Conservation (phyloP, 164 flowering plant genomes). For the Umbellularia californica region DNA sequence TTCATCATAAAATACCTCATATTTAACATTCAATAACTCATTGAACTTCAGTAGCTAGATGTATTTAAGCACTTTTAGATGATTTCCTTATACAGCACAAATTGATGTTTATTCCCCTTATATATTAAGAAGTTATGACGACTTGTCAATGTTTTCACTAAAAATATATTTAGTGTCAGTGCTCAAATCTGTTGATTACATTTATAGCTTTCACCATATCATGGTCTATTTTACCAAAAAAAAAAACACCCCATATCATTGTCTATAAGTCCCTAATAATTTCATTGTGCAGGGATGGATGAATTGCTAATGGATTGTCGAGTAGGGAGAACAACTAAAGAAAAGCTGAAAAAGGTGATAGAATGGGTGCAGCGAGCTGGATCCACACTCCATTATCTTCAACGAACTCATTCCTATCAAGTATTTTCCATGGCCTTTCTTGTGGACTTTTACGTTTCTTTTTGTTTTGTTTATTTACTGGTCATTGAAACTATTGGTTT, state of each 20-base stretch:
- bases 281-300: conserved; percentile 32
- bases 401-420: conserved; percentile 16
- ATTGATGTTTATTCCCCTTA: no score
- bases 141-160: no score
- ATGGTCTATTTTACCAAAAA: neutral
- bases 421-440: conserved; percentile 19
- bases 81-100: no score
- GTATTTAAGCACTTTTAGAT: no score
- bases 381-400: conserved; percentile 18
- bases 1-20: no score
- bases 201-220: neutral
- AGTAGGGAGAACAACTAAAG: conserved; percentile 45
- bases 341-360: conserved; percentile 56
- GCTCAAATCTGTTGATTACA: neutral
- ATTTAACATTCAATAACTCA: no score
- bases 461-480: neutral
- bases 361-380: conserved; percentile 47
- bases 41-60: neutral
- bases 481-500: no score
- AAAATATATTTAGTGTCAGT: no score
- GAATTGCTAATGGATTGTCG: conserved; percentile 33
- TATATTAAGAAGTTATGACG: no score
- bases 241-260: neutral
- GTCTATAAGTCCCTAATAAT: neutral
- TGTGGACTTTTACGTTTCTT: neutral